A percentile compares a stretch with the other conserved stretches of the same genome.
Conservation (phyloP, 768 basidiomycete genomes). For the Mycena indigotica region DNA sequence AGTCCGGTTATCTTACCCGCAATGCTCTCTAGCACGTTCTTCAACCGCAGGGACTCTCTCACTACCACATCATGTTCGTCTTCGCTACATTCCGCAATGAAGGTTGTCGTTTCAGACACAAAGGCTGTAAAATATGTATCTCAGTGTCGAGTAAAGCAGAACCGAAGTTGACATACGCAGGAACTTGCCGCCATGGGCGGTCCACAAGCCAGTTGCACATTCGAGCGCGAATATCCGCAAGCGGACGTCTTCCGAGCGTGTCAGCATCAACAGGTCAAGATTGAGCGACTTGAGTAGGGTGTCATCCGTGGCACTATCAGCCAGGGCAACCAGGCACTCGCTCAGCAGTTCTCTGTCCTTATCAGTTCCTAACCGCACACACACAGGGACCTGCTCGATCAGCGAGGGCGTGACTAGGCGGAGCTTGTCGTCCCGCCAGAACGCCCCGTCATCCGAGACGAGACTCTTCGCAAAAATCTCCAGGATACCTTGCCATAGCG, state of each 20-base stretch:
- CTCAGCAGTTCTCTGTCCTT: constrained; percentile 45
- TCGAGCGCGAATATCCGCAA: constrained; percentile 71
- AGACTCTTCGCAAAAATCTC: constrained; percentile 69
- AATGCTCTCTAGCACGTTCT: constrained; percentile 69
- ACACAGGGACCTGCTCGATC: constrained; percentile 65
- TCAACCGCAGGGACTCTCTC: constrained; percentile 65
- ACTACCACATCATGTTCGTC: constrained; percentile 88
- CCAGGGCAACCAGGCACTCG: constrained; percentile 57
- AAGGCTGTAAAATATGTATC: constrained; percentile 51
- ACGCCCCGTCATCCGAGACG: constrained; percentile 83
- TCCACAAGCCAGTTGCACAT: constrained; percentile 77
- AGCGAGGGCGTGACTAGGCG: constrained; percentile 60
- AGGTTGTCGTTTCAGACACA: constrained; percentile 78
- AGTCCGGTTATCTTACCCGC: constrained; percentile 64
- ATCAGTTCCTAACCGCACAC: constrained; percentile 35
- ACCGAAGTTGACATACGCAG: constrained; percentile 50
- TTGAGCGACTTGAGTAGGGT: constrained; percentile 80
- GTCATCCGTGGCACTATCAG: constrained; percentile 56
- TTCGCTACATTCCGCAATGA: constrained; percentile 85
- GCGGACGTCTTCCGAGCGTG: constrained; percentile 76
- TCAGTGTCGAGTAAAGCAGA: neutral
- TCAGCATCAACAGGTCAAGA: constrained; percentile 82
- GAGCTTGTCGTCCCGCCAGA: constrained; percentile 87
- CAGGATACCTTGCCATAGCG: constrained; percentile 68
- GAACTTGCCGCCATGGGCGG: constrained; percentile 70